Base-by-base conservation (phyloP, 345 rosid genomes). In the Iberis pinnata region DNA sequence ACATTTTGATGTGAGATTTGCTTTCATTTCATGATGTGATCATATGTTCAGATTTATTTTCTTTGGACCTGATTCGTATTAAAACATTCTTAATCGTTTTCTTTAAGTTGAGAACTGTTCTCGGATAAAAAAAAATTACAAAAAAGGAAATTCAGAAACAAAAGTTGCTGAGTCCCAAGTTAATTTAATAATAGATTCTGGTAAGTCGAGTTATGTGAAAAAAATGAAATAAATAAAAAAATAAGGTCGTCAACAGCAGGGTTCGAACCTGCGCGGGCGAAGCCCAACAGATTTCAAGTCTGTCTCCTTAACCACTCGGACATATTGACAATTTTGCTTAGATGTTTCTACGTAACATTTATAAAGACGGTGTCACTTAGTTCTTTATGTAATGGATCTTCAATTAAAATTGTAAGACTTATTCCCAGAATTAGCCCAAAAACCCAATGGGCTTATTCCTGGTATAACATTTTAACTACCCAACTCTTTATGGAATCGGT, bases 251-350 rank as follows among this genome's bases (percentile, higher is more conserved):
- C 79, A 81, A 80, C 84, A 80, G 84, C 79, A 80, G 88, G 90
- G 78, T 81, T 83, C 81, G 86, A 86, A 83, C 82, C 81, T 79
- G 84, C 84, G 86, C 78, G 81, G 82, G 86, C 84, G 64, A 10
- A 76, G 76, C 86, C 84, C 82, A 81, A 79, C 76, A 81, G 83
- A 86, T 86, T 83, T 87, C 88, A 80, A 80, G 89, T 84, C 89
- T 81, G 80, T 79, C 95, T 87, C 92, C 95, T 87, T 90, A 80
- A 86, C 89, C 95, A 82, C 92, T 87, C 92, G 86, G 92, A 87
- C 95, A 86, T 87, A 87, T 84, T 81, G 92, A 54, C 59, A 18
- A 14, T 51, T 8, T 31, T n/a, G 39, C n/a, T n/a, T n/a, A n/a
- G n/a, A n/a, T n/a, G n/a, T n/a, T n/a, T n/a, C n/a, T n/a, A n/a